Percentiles rank a stretch among this genome's conserved stretches.
Conservation (phyloP, 2,329 filamentous ascomycete genomes). For the Neospermospora avenae region DNA sequence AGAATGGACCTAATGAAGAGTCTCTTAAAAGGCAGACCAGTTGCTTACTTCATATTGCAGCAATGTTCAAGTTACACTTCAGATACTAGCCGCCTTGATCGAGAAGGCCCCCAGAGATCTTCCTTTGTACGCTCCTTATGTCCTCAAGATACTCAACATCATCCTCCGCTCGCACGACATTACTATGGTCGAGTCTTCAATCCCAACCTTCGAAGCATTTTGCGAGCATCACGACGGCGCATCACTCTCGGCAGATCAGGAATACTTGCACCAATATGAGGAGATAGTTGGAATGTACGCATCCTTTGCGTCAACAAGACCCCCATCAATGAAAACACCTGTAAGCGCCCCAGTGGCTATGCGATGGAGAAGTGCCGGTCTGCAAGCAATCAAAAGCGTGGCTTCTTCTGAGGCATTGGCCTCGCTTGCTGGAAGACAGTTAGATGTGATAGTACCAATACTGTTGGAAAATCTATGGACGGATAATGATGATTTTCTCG, state of each 20-base stretch:
- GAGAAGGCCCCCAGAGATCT: conserved; percentile 91
- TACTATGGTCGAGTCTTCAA: conserved; percentile 86
- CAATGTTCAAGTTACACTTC: conserved; percentile 91
- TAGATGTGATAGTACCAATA: conserved; percentile 76
- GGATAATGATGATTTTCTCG: conserved; percentile 66
- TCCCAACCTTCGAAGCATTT: conserved; percentile 82
- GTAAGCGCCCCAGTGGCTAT: conserved; percentile 71
- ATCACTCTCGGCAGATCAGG: conserved; percentile 79
- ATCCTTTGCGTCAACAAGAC: conserved; percentile 67
- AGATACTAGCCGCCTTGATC: conserved; percentile 86
- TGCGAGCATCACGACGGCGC: conserved; percentile 86
- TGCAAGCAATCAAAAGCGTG: conserved; percentile 77
- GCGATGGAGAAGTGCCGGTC: conserved; percentile 70
- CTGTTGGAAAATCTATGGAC: conserved; percentile 85
- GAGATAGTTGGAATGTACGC: conserved; percentile 78
- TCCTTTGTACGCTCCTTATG: conserved; percentile 79
- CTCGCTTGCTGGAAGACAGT: conserved; percentile 70
- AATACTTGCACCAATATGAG: conserved; percentile 79
- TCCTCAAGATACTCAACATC: conserved; percentile 79
- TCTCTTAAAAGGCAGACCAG: background rate
- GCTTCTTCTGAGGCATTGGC: conserved; percentile 76
- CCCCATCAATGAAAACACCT: conserved; percentile 47
- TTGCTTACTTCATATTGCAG: conserved; percentile 43
- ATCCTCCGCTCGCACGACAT: conserved; percentile 85
- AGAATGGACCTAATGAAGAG: background rate